Conservation (phyloP, 371 early-diverging fungal species). For the Choanephora cucurbitarum region DNA sequence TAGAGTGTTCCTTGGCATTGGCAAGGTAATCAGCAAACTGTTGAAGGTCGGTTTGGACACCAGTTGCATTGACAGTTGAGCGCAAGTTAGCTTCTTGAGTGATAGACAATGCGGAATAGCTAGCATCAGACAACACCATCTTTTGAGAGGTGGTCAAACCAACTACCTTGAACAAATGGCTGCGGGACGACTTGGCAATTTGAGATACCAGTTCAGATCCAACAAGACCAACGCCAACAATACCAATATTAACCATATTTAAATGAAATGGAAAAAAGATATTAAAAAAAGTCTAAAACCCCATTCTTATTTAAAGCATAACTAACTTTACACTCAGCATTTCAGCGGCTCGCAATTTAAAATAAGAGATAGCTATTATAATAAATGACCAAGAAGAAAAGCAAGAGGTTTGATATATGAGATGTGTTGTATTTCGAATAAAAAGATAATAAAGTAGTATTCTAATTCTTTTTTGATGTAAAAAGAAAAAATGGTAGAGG, state of each 20-base stretch:
- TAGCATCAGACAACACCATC: slow-evolving; percentile 56
- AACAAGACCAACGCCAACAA: slow-evolving; percentile 94
- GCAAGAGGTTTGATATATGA: too few relatives aligned
- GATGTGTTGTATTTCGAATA: too few relatives aligned
- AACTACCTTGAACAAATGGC: slow-evolving; percentile 44
- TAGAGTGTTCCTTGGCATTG: slow-evolving; percentile 50
- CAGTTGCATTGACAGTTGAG: slow-evolving; percentile 25
- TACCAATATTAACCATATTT: slow-evolving; percentile 74
- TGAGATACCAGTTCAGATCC: slow-evolving; percentile 87
- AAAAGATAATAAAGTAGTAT: too few relatives aligned
- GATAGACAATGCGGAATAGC: slow-evolving; percentile 30
- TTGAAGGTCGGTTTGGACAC: slow-evolving; percentile 42
- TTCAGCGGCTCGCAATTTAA: too few relatives aligned
- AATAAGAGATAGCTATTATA: too few relatives aligned
- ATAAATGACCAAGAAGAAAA: too few relatives aligned
- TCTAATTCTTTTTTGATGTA: too few relatives aligned
- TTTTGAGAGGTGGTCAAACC: slow-evolving; percentile 70
- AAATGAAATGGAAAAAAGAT: slow-evolving; percentile 1
- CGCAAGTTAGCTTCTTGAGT: slow-evolving; percentile 14
- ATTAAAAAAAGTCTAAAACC: not conserved
- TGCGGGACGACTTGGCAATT: slow-evolving; percentile 46
- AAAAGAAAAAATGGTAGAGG: too few relatives aligned
- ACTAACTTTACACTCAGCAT: too few relatives aligned
- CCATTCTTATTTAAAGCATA: not conserved
- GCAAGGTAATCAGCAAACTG: slow-evolving; percentile 59